Evolutionary conservation across 2,329 filamentous ascomycete species (phyloP).

Genomic region (Xylaria digitata): DNA sequence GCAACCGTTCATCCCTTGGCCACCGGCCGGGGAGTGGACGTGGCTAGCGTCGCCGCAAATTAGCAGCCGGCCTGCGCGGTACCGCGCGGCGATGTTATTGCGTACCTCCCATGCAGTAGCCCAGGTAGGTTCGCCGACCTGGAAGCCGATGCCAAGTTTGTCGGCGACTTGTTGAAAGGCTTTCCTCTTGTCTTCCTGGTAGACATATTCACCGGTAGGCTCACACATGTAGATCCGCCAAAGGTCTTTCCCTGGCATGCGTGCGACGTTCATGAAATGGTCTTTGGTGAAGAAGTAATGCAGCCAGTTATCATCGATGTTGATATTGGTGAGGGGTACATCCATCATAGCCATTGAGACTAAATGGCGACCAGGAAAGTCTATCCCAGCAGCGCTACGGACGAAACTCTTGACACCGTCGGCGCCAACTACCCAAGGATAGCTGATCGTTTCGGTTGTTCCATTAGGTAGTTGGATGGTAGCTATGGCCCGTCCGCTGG

Average conservation of each 20-base stretch:
- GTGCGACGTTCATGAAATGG: conserved; percentile 3
- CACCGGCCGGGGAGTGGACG: conserved; percentile 77
- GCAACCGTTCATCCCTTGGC: conserved; percentile 73
- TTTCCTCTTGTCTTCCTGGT: conserved; percentile 9
- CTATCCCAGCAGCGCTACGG: conserved; percentile 8
- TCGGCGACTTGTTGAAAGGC: conserved; percentile 16
- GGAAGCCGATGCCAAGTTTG: conserved; percentile 6
- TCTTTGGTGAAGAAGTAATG: conserved; percentile 16
- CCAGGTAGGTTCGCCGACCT: conserved; percentile 5
- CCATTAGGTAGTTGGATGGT: conserved; percentile 6
- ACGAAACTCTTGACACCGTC: conserved; percentile 12
- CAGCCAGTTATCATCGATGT: neutral
- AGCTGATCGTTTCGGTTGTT: neutral
- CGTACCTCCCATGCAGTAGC: neutral
- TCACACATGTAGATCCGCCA: conserved; percentile 13
- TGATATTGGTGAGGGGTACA: neutral
- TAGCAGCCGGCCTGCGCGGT: conserved; percentile 21
- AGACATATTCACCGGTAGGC: conserved; percentile 1
- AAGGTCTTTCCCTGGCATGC: conserved; percentile 13
- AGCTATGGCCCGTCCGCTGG: neutral
- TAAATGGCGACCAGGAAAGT: conserved; percentile 7
- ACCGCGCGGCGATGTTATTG: conserved; percentile 10
- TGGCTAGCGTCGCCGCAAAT: conserved; percentile 70
- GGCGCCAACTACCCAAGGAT: conserved; percentile 16
- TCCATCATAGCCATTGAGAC: conserved; percentile 17